Base-by-base conservation (phyloP, 805 yeast species). In the Ogataea henricii region DNA sequence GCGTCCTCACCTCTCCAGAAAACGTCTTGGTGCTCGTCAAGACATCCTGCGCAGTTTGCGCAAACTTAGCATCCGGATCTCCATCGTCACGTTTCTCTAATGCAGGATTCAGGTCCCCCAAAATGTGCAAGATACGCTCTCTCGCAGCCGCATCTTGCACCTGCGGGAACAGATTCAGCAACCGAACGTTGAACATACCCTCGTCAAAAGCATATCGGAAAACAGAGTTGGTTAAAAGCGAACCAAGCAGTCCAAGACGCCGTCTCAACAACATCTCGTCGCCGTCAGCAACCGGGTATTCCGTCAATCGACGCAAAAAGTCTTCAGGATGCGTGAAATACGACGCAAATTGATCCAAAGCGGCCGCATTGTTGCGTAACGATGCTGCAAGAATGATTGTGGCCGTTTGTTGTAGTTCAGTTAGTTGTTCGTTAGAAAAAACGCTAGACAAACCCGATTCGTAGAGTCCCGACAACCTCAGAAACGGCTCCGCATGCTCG, bases 351-450 rank as follows among this genome's bases (percentile, higher is more conserved):
- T 38, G 41, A 6, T 47, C 36, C 38, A 59, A 61, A 0, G 69
- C 67, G 3, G 54, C 78, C 2, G 81, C 82, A 60, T 90, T 90
- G 62, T 89, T 89, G 57, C 96, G 74, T 38, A 89, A 64, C 4
- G 91, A 66, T 4, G 88, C 74, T 0, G 87, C 83, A 48, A 90
- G 69, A 23, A 85, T 71, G 51, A 89, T 71, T 12, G 81, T 76
- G 1, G 82, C 64, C 37, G 77, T 57, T 48, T 89, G 94, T 48
- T 74, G 70, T 1, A 72, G 41, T n/a, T 46, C 54, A 0, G 42
- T 26, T 20, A 40, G 26, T 34, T 57, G 51, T 10, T 47, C 55
- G 4, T 43, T 6, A 23, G 53, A 41, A 18, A 47, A 47, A 1
- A 41, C 10, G 9, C 48, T 46, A 0, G 9, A 9, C 2, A 27